phyloP scores from a whole-genome alignment of 768 basidiomycete species.

The Peribolospora baueri region DNA sequence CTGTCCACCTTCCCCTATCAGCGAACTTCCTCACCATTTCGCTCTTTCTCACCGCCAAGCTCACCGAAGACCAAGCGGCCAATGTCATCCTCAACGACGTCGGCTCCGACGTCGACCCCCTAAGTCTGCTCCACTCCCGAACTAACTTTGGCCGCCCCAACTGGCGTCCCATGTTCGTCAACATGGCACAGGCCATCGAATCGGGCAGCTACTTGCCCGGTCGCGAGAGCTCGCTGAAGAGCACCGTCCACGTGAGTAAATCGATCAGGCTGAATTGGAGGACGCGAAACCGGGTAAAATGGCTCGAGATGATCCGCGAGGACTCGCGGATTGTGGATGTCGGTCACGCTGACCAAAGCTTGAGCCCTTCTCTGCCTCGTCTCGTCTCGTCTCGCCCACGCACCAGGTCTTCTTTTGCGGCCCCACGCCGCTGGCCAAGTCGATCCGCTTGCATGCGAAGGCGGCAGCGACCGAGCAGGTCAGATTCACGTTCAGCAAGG shows the following conservation, averaged over 20 bases:
- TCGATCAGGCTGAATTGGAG: too few relatives aligned
- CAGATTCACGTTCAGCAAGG: constrained; percentile 64
- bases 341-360: too few relatives aligned
- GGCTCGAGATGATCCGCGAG: too few relatives aligned
- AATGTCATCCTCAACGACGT: constrained; percentile 74
- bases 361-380: too few relatives aligned
- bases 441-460: constrained; percentile 46
- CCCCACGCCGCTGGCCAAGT: constrained; percentile 45
- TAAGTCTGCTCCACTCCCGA: constrained; percentile 64
- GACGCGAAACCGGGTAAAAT: too few relatives aligned
- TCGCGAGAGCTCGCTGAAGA: constrained; percentile 49
- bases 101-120: constrained; percentile 61
- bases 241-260: constrained; percentile 28
- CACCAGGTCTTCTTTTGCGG: constrained; percentile 20
- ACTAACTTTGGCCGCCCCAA: constrained; percentile 78
- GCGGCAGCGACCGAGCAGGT: constrained; percentile 33
- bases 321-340: too few relatives aligned
- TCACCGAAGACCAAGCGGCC: constrained; percentile 67
- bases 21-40: constrained; percentile 83
- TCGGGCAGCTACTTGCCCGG: constrained; percentile 54
- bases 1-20: constrained; percentile 15
- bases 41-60: constrained; percentile 68
- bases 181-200: constrained; percentile 55
- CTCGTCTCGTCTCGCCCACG: too few relatives aligned
- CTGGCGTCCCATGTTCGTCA: constrained; percentile 56